phyloP scores from a whole-genome alignment of 2,329 filamentous ascomycete species.

The Ceratocystis destructans region DNA sequence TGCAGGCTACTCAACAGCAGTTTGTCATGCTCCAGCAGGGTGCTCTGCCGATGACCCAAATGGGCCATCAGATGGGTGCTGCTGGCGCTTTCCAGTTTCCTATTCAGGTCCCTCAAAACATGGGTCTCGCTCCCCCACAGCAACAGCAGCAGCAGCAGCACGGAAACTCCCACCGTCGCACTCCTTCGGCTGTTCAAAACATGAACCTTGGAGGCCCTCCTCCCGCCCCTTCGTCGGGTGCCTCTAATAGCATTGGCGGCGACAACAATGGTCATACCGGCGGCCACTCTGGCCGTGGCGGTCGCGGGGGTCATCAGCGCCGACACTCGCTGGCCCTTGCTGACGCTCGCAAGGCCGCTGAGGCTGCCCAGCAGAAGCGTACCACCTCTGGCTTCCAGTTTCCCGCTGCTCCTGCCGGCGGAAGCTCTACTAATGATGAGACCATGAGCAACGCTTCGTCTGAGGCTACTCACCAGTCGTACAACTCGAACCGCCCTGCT shows the following conservation, averaged over 20 bases:
- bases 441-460: slow-evolving; percentile 27
- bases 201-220: slow-evolving; percentile 71
- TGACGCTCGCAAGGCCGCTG: slow-evolving; percentile 94
- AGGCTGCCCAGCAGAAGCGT: slow-evolving; percentile 90
- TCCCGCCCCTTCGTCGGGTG: slow-evolving; percentile 81
- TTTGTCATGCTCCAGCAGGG: slow-evolving; percentile 97
- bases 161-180: slow-evolving; percentile 80
- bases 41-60: slow-evolving; percentile 63
- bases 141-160: slow-evolving; percentile 66
- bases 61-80: slow-evolving; percentile 59
- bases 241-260: slow-evolving; percentile 76
- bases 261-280: slow-evolving; percentile 44
- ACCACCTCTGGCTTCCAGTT: slow-evolving; percentile 93
- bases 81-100: slow-evolving; percentile 85
- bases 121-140: slow-evolving; percentile 56
- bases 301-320: slow-evolving; percentile 74
- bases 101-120: slow-evolving; percentile 56
- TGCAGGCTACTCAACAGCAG: slow-evolving; percentile 90
- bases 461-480: slow-evolving; percentile 25
- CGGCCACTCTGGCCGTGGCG: slow-evolving; percentile 55
- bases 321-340: slow-evolving; percentile 88
- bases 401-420: slow-evolving; percentile 53
- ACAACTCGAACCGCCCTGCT: slow-evolving; percentile 37
- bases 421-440: slow-evolving; percentile 45
- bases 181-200: slow-evolving; percentile 90